A percentile compares a stretch with the other conserved stretches of the same genome.
Evolutionary conservation across 1,284 basidiomycete genomes (phyloP).

Genomic region (Ceratobasidium sp.): DNA sequence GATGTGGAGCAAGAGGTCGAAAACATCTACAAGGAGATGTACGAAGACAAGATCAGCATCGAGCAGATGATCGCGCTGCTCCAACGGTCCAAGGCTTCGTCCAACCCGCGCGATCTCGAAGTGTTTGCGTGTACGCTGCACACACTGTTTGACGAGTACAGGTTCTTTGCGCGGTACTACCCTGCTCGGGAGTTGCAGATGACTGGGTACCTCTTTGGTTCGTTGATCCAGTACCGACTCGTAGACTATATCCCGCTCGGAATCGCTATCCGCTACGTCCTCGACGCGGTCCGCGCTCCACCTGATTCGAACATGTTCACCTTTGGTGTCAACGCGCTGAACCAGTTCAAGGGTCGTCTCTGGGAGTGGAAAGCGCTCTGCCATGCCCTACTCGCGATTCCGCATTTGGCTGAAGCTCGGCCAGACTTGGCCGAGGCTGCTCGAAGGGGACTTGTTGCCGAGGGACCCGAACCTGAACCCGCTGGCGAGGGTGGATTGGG

Average conservation of each 20-base stretch:
- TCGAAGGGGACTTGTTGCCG: slow-evolving; percentile 64
- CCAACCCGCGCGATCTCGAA: slow-evolving; percentile 87
- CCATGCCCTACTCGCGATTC: slow-evolving; percentile 86
- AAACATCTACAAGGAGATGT: slow-evolving; percentile 97
- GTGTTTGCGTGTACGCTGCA: slow-evolving; percentile 99
- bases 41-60: slow-evolving; percentile 91
- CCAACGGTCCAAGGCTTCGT: slow-evolving; percentile 83
- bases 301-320: slow-evolving; percentile 94
- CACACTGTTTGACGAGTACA: slow-evolving; percentile 99
- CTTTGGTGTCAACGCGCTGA: slow-evolving; percentile 92
- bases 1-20: slow-evolving; percentile 96
- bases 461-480: slow-evolving; percentile 17
- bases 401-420: slow-evolving; percentile 84
- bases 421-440: slow-evolving; percentile 84
- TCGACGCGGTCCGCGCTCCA: slow-evolving; percentile 90
- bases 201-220: slow-evolving; percentile 96
- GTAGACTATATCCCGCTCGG: slow-evolving; percentile 96
- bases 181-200: slow-evolving; percentile 93
- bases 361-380: slow-evolving; percentile 95
- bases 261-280: slow-evolving; percentile 95
- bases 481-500: slow-evolving; percentile 16
- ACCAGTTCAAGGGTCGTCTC: slow-evolving; percentile 86
- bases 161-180: slow-evolving; percentile 97
- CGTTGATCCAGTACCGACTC: slow-evolving; percentile 92
- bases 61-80: slow-evolving; percentile 93